Evolutionary conservation across 1,284 basidiomycete species (phyloP).

Genomic region (Heterobasidion irregulare): DNA sequence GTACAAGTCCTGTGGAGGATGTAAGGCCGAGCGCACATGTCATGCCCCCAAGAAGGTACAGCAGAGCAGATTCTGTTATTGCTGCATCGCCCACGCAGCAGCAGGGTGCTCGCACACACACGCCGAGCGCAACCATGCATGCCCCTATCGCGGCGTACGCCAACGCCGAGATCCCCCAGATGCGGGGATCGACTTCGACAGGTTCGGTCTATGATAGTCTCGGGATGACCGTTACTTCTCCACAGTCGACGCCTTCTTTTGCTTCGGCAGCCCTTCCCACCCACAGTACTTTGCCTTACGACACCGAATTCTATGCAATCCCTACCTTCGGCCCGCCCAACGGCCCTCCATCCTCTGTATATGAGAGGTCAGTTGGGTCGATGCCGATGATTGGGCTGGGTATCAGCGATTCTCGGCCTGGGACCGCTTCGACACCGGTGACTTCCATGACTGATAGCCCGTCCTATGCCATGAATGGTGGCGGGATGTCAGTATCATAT

Average conservation of each 20-base stretch:
- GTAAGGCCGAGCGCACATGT: neutral
- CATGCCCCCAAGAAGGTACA: neutral
- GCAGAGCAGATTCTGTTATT: neutral
- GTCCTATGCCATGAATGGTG: neutral
- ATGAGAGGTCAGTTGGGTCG: neutral
- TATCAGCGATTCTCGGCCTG: neutral
- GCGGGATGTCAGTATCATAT: neutral
- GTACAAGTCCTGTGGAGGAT: neutral
- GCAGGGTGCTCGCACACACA: neutral
- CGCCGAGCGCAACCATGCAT: neutral
- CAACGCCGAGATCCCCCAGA: neutral
- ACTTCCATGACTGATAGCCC: neutral
- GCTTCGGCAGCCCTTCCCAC: neutral
- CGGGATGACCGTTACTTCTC: neutral
- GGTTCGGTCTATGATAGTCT: neutral
- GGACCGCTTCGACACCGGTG: neutral
- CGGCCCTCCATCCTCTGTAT: neutral
- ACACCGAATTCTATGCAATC: neutral
- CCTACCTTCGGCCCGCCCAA: neutral
- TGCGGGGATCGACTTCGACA: neutral
- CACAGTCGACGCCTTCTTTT: neutral
- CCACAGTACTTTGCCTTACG: neutral
- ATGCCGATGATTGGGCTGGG: neutral
- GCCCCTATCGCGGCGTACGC: neutral
- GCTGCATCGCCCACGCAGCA: neutral